These are phyloP conservation scores for Phialemonium atrogriseum DNA, from an alignment of 2,329 filamentous ascomycete genomes.

Conservation along the genomic window DNA sequence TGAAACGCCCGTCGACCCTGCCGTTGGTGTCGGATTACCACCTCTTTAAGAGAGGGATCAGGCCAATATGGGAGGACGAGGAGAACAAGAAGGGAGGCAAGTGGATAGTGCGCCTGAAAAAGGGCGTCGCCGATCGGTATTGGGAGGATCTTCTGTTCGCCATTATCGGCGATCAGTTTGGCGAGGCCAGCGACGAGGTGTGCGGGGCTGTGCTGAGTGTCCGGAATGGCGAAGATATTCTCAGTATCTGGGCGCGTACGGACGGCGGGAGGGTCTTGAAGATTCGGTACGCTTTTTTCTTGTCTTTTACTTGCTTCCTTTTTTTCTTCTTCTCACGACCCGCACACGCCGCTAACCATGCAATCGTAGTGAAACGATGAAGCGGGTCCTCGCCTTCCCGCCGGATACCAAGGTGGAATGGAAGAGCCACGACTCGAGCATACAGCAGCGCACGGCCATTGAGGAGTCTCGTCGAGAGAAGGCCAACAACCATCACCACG, in stretches of 20 bases:
- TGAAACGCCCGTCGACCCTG: slow-evolving; percentile 80
- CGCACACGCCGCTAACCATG: slow-evolving; percentile 12
- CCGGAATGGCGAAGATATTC: slow-evolving; percentile 88
- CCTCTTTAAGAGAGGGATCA: slow-evolving; percentile 92
- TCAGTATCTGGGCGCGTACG: slow-evolving; percentile 96
- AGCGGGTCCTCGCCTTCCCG: slow-evolving; percentile 78
- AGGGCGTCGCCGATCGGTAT: slow-evolving; percentile 91
- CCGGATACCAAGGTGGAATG: slow-evolving; percentile 85
- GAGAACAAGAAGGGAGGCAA: slow-evolving; percentile 95
- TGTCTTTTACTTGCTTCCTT: not conserved
- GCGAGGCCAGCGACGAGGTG: slow-evolving; percentile 85
- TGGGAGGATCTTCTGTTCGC: slow-evolving; percentile 93
- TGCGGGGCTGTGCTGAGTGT: slow-evolving; percentile 93
- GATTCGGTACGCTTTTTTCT: slow-evolving; percentile 61
- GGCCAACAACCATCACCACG: slow-evolving; percentile 37
- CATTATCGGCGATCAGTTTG: slow-evolving; percentile 89
- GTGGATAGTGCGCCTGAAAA: slow-evolving; percentile 95
- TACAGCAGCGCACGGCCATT: slow-evolving; percentile 81
- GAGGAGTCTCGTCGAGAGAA: slow-evolving; percentile 91
- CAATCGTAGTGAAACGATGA: slow-evolving; percentile 85
- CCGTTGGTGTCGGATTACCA: slow-evolving; percentile 96
- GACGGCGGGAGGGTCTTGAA: slow-evolving; percentile 91
- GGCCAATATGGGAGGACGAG: slow-evolving; percentile 97
- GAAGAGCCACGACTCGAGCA: slow-evolving; percentile 94
- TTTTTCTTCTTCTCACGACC: slow-evolving; percentile 1